Evolutionary conservation across 192 early-diverging fungal species (phyloP), one percentile per base, ranked within the genome.

Genomic region (Pilaira anomala): DNA sequence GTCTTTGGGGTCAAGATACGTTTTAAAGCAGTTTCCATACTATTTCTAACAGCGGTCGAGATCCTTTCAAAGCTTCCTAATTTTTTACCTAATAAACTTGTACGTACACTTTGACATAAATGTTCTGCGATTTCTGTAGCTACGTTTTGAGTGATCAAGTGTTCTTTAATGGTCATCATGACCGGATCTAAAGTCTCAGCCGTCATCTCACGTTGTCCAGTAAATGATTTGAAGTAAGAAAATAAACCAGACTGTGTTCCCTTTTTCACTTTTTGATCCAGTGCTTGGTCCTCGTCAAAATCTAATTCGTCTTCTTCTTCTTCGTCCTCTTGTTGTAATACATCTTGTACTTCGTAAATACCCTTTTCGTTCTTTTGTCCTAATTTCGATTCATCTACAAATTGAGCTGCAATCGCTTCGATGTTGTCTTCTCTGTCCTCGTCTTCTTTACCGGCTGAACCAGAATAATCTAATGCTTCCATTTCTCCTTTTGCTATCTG

Each of bases 81-180:
- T 18, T 87, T 89, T 67, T 89, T 79, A 0, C 93, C 94, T 2
- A 89, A 60, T 26, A 98, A 67, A 36, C 80, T 85, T 18, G 73
- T 78, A 12, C 77, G 67, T 19, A 96, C 93, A 28, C 91, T 88
- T 48, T 87, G 83, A 68, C 91, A 94, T 7, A 98, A 79, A 64
- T 93, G 86, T 36, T 86, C 76, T 6, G 93, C 86, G 51, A 95
- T 91, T 65, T 95, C 89, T 1, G 88, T 83, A 0, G 96, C 96
- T 1, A 98, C 96, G 68, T 98, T 98, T 76, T 96, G 95, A 69
- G 83, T 84, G 46, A 95, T 84, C 60, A 98, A 68, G 69, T 96
- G 94, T 64, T 94, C 90, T 64, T 89, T 90, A 90, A 98, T 94
- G 65, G 87, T 92, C 29, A 80, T 77, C 80, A 98, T 82, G 6